Evolutionary conservation across 352 stramenopile genomes (phyloP).

Genomic region (Globisporangium cederbergense): DNA sequence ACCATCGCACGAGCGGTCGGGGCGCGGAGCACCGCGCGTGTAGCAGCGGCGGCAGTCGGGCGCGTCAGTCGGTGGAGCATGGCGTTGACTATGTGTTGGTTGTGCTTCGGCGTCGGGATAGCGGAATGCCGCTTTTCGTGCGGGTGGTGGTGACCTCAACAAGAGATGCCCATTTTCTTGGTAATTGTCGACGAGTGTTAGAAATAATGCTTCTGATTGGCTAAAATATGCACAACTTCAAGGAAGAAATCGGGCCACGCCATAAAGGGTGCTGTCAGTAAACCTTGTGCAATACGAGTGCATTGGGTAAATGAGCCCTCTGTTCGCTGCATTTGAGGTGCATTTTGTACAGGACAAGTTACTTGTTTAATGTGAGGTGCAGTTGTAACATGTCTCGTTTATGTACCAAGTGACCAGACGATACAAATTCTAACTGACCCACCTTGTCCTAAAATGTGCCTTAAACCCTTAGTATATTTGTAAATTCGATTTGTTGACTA

Average conservation of each 20-base stretch:
- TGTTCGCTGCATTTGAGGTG: too few species aligned
- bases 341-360: too few species aligned
- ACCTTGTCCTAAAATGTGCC: too few species aligned
- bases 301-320: too few species aligned
- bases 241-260: not conserved
- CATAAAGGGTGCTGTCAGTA: not conserved
- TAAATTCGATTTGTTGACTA: too few species aligned
- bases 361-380: too few species aligned
- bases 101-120: not conserved
- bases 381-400: too few species aligned
- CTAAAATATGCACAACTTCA: constrained; percentile 15
- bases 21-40: constrained; percentile 6
- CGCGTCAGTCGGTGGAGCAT: constrained; percentile 26
- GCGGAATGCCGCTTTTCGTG: not conserved
- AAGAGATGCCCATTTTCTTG: not conserved
- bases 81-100: not conserved
- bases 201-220: constrained; percentile 4
- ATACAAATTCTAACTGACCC: too few species aligned
- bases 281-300: too few species aligned
- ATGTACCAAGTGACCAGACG: too few species aligned
- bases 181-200: not conserved
- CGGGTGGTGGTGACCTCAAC: constrained; percentile 3
- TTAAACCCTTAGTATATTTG: too few species aligned
- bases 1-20: constrained; percentile 9
- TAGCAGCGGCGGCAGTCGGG: constrained; percentile 18